Conservation (phyloP, 768 basidiomycete species). For the Rubroboletus satanas region DNA sequence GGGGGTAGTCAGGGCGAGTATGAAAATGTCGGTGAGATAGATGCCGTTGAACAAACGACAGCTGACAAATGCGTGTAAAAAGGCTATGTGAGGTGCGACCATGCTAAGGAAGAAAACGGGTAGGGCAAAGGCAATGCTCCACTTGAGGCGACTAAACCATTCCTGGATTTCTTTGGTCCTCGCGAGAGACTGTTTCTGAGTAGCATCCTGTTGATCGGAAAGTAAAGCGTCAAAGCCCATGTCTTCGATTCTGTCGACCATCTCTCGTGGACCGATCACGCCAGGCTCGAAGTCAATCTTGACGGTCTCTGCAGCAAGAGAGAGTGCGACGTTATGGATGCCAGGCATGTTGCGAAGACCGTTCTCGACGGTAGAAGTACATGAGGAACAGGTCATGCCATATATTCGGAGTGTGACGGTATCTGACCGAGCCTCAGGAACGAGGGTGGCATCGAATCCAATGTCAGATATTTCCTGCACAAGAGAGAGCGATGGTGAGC, state of each 20-base stretch:
- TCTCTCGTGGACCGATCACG: slow-evolving; percentile 74
- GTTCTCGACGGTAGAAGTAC: slow-evolving; percentile 71
- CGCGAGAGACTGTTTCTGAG: slow-evolving; percentile 81
- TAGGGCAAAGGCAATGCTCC: slow-evolving; percentile 72
- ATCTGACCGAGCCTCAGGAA: slow-evolving; percentile 64
- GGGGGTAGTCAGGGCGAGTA: slow-evolving; percentile 77
- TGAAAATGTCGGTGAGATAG: slow-evolving; percentile 77
- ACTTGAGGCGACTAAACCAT: slow-evolving; percentile 77
- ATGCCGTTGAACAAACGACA: slow-evolving; percentile 59
- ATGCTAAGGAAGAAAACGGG: slow-evolving; percentile 95
- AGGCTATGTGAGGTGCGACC: slow-evolving; percentile 68
- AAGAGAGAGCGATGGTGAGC: slow-evolving; percentile 1
- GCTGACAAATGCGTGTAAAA: slow-evolving; percentile 50
- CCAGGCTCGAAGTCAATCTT: slow-evolving; percentile 72
- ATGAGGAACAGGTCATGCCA: slow-evolving; percentile 89
- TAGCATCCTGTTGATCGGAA: slow-evolving; percentile 72
- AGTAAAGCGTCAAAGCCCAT: slow-evolving; percentile 90
- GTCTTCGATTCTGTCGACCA: slow-evolving; percentile 84
- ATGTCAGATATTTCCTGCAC: slow-evolving; percentile 86
- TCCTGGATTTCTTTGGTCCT: slow-evolving; percentile 89
- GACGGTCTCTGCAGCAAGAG: slow-evolving; percentile 72
- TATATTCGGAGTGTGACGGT: slow-evolving; percentile 74
- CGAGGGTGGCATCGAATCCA: slow-evolving; percentile 82
- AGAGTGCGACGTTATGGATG: slow-evolving; percentile 65
- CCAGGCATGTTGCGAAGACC: slow-evolving; percentile 70